Conservation (phyloP, 495 filamentous ascomycete genomes). For the Pyronema domesticum region DNA sequence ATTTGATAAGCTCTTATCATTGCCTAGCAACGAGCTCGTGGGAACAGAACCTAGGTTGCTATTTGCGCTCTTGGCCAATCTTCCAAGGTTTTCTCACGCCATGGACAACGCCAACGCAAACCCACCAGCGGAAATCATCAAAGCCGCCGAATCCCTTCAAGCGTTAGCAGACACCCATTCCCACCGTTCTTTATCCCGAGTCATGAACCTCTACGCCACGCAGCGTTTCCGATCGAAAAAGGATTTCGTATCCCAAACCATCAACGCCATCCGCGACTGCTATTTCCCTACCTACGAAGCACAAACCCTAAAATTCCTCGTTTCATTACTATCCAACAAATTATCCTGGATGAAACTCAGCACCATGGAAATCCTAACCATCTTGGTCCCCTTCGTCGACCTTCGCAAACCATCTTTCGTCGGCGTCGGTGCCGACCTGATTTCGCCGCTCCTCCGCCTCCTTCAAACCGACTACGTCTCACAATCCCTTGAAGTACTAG, state of each 20-base stretch:
- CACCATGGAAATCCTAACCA: constrained; percentile 75
- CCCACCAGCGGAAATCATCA: constrained; percentile 36
- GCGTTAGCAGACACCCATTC: constrained; percentile 54
- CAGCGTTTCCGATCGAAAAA: constrained; percentile 48
- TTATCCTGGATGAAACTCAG: constrained; percentile 76
- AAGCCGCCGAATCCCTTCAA: constrained; percentile 50
- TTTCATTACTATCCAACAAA: constrained; percentile 80
- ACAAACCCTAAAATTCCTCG: constrained; percentile 67
- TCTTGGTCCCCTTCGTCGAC: constrained; percentile 76
- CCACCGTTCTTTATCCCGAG: constrained; percentile 35
- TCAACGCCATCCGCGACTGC: constrained; percentile 55
- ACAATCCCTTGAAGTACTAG: constrained; percentile 74
- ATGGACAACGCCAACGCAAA: constrained; percentile 47
- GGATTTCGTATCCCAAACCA: constrained; percentile 60
- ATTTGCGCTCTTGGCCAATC: constrained; percentile 69
- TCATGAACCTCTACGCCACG: constrained; percentile 51
- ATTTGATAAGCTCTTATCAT: constrained; percentile 55
- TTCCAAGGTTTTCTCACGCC: constrained; percentile 68
- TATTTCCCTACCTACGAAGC: constrained; percentile 77
- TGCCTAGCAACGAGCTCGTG: constrained; percentile 66
- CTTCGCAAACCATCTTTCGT: constrained; percentile 85
- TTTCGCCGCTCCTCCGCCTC: constrained; percentile 77
- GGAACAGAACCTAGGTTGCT: constrained; percentile 66
- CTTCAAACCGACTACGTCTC: constrained; percentile 86
- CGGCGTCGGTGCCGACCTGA: constrained; percentile 80